Evolutionary conservation across 495 filamentous ascomycete species (phyloP).

Genomic region (Friedmanniomyces simplex): DNA sequence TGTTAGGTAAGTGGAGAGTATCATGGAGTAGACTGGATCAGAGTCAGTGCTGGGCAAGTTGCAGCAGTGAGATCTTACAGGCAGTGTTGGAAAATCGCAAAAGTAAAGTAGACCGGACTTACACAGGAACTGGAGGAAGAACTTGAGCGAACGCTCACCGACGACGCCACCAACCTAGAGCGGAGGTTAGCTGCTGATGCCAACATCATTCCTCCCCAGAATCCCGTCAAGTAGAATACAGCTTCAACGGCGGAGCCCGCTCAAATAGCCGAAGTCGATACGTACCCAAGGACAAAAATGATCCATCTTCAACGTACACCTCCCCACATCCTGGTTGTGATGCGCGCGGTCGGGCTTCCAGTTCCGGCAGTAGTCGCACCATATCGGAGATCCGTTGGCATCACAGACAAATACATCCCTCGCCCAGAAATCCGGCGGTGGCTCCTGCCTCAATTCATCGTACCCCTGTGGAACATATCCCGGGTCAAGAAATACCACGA

Average conservation of each 20-base stretch:
- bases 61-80: too few relatives aligned
- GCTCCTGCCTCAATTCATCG: neutral
- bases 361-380: slow-evolving; percentile 66
- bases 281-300: slow-evolving; percentile 83
- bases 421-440: slow-evolving; percentile 18
- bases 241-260: too few relatives aligned
- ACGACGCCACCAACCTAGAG: slow-evolving; percentile 67
- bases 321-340: slow-evolving; percentile 68
- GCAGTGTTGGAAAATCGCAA: too few relatives aligned
- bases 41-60: too few relatives aligned
- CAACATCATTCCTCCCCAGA: too few relatives aligned
- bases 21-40: slow-evolving; percentile 43
- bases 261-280: neutral
- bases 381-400: slow-evolving; percentile 64
- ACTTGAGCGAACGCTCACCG: slow-evolving; percentile 76
- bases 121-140: slow-evolving; percentile 70
- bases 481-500: slow-evolving; percentile 55
- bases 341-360: slow-evolving; percentile 81
- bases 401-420: slow-evolving; percentile 35
- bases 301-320: slow-evolving; percentile 83
- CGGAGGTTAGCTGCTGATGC: slow-evolving; percentile 34
- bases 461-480: slow-evolving; percentile 55
- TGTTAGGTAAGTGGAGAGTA: slow-evolving; percentile 57
- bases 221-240: neutral
- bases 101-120: too few relatives aligned